Percentiles rank a stretch among this genome's conserved stretches.
These are phyloP conservation scores for Apiospora koreana DNA, from an alignment of 2,329 filamentous ascomycete genomes.

Conservation along the genomic window DNA sequence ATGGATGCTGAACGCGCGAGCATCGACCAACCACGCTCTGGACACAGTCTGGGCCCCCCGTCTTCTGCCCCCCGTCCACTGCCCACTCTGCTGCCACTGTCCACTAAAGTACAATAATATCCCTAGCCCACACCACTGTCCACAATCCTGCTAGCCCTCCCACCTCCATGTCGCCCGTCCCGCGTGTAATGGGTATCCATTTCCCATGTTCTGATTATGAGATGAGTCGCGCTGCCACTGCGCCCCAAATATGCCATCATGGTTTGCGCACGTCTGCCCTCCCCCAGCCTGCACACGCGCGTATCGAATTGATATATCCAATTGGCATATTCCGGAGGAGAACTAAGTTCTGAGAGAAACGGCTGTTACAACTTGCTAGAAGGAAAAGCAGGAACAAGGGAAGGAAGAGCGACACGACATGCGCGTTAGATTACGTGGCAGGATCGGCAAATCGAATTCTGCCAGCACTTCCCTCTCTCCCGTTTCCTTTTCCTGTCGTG, in stretches of 20 bases:
- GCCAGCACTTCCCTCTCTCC: not conserved
- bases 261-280: not conserved
- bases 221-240: not conserved
- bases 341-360: not conserved
- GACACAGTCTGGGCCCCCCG: no score
- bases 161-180: not conserved
- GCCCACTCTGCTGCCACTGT: no score
- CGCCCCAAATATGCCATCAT: not conserved
- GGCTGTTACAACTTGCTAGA: not conserved
- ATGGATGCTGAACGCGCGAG: not conserved
- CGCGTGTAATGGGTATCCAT: not conserved
- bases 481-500: not conserved
- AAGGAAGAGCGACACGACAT: not conserved
- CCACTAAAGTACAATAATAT: no score
- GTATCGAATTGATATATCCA: not conserved
- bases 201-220: not conserved
- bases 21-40: conserved; percentile 1
- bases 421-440: not conserved
- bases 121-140: no score
- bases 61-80: no score
- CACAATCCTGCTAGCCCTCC: not conserved
- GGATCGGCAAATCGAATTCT: not conserved
- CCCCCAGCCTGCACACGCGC: not conserved
- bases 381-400: not conserved
- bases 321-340: not conserved